Evolutionary conservation across 2,329 filamentous ascomycete genomes (phyloP).

Genomic region (Nothophaeocryptopus gaeumannii): DNA sequence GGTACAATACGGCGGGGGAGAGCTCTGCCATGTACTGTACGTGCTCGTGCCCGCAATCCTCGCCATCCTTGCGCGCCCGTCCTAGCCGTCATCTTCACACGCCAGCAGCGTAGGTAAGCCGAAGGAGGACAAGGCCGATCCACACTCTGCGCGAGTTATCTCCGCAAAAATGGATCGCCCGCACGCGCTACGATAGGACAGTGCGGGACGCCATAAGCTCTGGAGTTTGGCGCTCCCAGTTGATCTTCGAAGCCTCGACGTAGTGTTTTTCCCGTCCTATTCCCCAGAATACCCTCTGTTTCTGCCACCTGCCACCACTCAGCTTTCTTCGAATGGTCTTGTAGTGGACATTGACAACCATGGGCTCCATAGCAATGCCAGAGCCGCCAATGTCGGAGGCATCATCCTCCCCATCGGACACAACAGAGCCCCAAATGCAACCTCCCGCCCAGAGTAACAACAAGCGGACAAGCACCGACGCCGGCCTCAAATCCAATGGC

Average conservation of each 20-base stretch:
- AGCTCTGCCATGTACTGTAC: too few relatives aligned
- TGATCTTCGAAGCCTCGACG: slow-evolving; percentile 12
- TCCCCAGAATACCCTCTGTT: slow-evolving; percentile 8
- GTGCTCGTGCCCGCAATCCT: too few relatives aligned
- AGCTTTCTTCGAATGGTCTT: slow-evolving; percentile 5
- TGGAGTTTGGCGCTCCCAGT: slow-evolving; percentile 19
- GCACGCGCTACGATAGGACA: too few relatives aligned
- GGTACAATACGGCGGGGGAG: too few relatives aligned
- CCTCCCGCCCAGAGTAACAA: slow-evolving; percentile 9
- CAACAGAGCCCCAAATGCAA: slow-evolving; percentile 22
- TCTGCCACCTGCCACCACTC: slow-evolving; percentile 6
- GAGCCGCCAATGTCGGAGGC: slow-evolving; percentile 27
- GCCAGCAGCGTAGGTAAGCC: slow-evolving; percentile 9
- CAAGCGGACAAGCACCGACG: slow-evolving; percentile 58
- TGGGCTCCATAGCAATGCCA: slow-evolving; percentile 26
- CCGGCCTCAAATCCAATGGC: slow-evolving; percentile 52
- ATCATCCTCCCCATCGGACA: slow-evolving; percentile 32
- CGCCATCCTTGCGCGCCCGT: neutral
- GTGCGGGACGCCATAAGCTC: too few relatives aligned
- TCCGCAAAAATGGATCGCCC: too few relatives aligned
- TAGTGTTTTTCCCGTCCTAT: slow-evolving; percentile 12
- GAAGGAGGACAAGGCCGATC: slow-evolving; percentile 1
- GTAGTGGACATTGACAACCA: slow-evolving; percentile 5
- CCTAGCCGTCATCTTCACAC: neutral
- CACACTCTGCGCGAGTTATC: too few relatives aligned